These are phyloP conservation scores for Melaleuca quinquenervia DNA, from an alignment of 345 rosid genomes.

Conservation along the genomic window DNA sequence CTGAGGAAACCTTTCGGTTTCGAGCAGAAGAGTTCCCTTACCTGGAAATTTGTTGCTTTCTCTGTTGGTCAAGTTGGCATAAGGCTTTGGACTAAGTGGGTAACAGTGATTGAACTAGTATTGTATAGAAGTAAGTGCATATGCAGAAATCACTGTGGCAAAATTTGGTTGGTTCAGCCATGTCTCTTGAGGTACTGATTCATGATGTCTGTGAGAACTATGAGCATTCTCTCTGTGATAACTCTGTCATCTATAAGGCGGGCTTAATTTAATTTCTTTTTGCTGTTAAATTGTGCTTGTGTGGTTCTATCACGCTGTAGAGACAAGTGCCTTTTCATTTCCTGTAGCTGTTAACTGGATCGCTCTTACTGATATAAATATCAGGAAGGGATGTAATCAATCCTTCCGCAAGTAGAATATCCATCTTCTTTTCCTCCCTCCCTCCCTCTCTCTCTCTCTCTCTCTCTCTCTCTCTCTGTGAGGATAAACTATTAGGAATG, in stretches of 20 bases:
- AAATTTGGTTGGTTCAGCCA: not conserved
- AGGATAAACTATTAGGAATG: not conserved
- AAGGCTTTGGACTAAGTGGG: not conserved
- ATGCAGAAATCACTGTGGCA: not conserved
- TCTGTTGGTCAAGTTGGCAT: not conserved
- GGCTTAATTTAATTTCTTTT: not conserved
- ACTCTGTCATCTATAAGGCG: not conserved
- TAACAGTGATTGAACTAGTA: not conserved
- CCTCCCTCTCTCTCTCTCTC: no score
- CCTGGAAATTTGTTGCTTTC: not conserved
- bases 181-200: not conserved
- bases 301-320: not conserved
- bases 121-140: not conserved
- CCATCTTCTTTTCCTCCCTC: not conserved
- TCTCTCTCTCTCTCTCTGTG: no score
- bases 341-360: not conserved
- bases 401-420: not conserved
- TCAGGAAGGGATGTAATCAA: not conserved
- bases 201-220: not conserved
- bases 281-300: not conserved
- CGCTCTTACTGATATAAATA: not conserved
- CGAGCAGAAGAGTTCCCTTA: not conserved
- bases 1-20: not conserved
- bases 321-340: not conserved
- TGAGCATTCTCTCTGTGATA: not conserved